These are phyloP conservation scores for Cornus suecica DNA, from an alignment of 148 eudicot genomes.

Conservation along the genomic window DNA sequence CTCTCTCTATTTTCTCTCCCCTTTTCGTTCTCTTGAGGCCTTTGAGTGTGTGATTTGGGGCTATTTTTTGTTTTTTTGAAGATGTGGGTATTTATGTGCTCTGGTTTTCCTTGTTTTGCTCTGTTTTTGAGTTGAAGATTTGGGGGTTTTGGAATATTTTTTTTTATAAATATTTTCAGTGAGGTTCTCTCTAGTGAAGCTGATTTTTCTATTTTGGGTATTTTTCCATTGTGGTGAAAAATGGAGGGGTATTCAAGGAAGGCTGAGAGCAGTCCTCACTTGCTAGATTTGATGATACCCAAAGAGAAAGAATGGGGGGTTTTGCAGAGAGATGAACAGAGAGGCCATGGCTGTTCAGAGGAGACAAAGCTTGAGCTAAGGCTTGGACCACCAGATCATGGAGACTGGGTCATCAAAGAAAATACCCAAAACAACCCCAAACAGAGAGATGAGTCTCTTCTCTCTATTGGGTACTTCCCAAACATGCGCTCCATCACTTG, in stretches of 20 bases:
- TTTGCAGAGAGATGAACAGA: conserved; percentile 14
- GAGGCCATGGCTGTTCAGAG: conserved; percentile 35
- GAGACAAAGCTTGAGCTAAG: conserved; percentile 70
- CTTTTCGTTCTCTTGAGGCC: neutral
- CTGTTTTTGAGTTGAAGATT: neutral
- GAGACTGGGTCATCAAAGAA: conserved; percentile 26
- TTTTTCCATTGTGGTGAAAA: neutral
- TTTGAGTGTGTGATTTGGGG: conserved; percentile 13
- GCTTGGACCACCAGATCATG: conserved; percentile 71
- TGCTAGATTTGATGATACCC: conserved; percentile 46
- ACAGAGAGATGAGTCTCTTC: conserved; percentile 25
- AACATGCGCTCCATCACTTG: neutral
- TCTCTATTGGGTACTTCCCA: conserved; percentile 33
- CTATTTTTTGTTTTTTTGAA: conserved; percentile 20
- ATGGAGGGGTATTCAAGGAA: conserved; percentile 28
- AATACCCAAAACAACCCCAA: conserved; percentile 3
- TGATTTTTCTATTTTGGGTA: conserved; percentile 17
- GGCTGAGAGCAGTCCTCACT: conserved; percentile 27
- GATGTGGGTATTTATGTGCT: conserved; percentile 27
- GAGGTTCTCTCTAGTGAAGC: neutral
- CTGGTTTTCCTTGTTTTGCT: conserved; percentile 4
- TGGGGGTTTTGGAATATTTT: neutral
- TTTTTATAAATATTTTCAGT: neutral
- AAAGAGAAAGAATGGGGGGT: conserved; percentile 24
- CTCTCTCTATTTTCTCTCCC: too few relatives aligned